Percentiles rank a stretch among this genome's conserved stretches.
Conservation (phyloP, 306 rosid genomes). For the Cucumis hystrix region DNA sequence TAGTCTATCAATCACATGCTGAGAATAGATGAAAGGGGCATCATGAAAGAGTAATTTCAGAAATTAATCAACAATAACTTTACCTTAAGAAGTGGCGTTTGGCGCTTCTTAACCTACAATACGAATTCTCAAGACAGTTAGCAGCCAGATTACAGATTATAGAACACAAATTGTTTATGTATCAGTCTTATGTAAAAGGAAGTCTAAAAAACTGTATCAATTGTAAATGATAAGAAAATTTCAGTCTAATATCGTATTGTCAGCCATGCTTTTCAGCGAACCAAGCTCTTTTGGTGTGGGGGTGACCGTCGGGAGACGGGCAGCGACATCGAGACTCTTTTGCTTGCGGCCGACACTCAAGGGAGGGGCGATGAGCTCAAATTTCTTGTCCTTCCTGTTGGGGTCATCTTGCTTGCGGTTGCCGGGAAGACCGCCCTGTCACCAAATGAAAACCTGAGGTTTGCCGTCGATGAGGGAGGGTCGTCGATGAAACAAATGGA, state of each 20-base stretch:
- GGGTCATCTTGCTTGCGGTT: too few relatives aligned
- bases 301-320: too few relatives aligned
- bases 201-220: background rate
- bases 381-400: too few relatives aligned
- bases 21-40: background rate
- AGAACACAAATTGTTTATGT: background rate
- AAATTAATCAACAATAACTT: background rate
- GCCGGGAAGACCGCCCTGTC: too few relatives aligned
- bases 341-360: too few relatives aligned
- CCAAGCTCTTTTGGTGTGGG: too few relatives aligned
- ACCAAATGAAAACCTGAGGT: too few relatives aligned
- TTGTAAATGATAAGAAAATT: background rate
- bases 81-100: conserved; percentile 78
- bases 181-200: background rate
- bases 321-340: too few relatives aligned
- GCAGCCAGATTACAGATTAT: background rate
- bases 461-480: too few relatives aligned
- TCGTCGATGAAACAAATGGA: too few relatives aligned
- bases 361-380: too few relatives aligned
- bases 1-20: too few relatives aligned
- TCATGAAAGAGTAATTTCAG: background rate
- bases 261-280: conserved; percentile 89
- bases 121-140: conserved; percentile 13
- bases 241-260: conserved; percentile 33
- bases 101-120: conserved; percentile 57